These are phyloP conservation scores for Solioccasus polychromus DNA, from an alignment of 768 basidiomycete species.

Conservation along the genomic window DNA sequence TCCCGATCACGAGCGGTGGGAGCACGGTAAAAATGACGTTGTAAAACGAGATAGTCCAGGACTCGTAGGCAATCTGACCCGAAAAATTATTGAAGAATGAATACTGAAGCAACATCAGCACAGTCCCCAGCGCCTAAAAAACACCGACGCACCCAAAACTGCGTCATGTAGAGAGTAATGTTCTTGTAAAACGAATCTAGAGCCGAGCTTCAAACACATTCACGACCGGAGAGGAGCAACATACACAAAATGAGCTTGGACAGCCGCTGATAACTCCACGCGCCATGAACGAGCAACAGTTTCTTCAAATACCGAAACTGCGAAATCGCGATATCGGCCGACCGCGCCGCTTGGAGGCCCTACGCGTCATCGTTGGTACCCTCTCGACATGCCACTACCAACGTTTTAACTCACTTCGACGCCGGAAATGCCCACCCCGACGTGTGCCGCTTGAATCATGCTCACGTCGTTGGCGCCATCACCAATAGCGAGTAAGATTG, in stretches of 20 bases:
- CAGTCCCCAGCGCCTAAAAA: neutral
- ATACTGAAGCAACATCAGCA: constrained; percentile 51
- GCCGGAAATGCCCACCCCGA: constrained; percentile 96
- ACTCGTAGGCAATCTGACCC: constrained; percentile 97
- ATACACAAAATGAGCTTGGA: constrained; percentile 94
- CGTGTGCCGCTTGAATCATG: constrained; percentile 99
- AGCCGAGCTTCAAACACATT: constrained; percentile 12
- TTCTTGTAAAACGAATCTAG: constrained; percentile 99
- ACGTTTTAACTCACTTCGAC: constrained; percentile 64
- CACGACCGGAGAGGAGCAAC: constrained; percentile 30
- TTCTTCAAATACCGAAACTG: constrained; percentile 97
- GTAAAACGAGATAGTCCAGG: constrained; percentile 97
- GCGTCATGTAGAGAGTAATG: constrained; percentile 96
- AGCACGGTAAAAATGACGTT: constrained; percentile 95
- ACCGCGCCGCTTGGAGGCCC: constrained; percentile 97
- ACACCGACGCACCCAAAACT: constrained; percentile 78
- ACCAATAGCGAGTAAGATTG: constrained; percentile 94
- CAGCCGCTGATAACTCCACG: constrained; percentile 96
- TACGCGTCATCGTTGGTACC: constrained; percentile 26
- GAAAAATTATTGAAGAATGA: constrained; percentile 99
- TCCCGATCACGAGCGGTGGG: constrained; percentile 94
- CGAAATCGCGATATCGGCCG: constrained; percentile 95
- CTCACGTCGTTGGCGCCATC: constrained; percentile 98
- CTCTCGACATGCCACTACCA: neutral
- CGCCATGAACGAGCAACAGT: constrained; percentile 91